phyloP scores from a whole-genome alignment of 306 rosid genomes.

The Vicia sativa region DNA sequence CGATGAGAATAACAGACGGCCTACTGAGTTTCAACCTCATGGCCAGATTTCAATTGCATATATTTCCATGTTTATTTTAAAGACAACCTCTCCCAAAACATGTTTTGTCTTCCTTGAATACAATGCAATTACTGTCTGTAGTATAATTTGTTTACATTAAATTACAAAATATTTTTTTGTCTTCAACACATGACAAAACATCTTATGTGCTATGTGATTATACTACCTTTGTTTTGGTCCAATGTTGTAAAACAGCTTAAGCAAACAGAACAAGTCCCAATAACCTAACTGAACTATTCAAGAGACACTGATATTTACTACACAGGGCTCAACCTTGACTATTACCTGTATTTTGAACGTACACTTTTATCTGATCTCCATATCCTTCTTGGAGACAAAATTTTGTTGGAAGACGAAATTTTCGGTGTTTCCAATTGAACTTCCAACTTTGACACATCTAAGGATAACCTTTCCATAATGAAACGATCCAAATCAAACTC shows the following conservation, averaged over 20 bases:
- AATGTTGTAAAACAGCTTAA: neutral
- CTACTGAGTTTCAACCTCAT: too few species aligned
- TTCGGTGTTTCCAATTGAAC: slow-evolving; percentile 55
- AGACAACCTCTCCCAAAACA: neutral
- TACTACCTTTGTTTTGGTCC: neutral
- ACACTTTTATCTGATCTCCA: slow-evolving; percentile 47
- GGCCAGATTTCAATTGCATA: too few species aligned
- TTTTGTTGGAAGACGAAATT: slow-evolving; percentile 41
- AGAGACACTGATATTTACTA: slow-evolving; percentile 30
- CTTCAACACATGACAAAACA: slow-evolving; percentile 34
- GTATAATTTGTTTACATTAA: slow-evolving; percentile 25
- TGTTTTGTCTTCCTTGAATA: neutral
- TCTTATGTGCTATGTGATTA: slow-evolving; percentile 22
- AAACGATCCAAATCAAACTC: slow-evolving; percentile 79
- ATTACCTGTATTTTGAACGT: slow-evolving; percentile 25
- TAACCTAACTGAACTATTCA: slow-evolving; percentile 13
- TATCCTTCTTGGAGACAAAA: slow-evolving; percentile 47
- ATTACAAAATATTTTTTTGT: slow-evolving; percentile 3
- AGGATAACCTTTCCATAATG: slow-evolving; percentile 52
- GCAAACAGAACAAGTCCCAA: slow-evolving; percentile 1
- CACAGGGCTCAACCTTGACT: slow-evolving; percentile 38
- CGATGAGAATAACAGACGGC: too few species aligned
- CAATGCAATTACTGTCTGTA: slow-evolving; percentile 17
- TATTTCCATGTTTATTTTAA: neutral
- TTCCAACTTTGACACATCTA: slow-evolving; percentile 71